Base-by-base conservation (phyloP, 805 yeast genomes). In the Cephaloascus fragrans region DNA sequence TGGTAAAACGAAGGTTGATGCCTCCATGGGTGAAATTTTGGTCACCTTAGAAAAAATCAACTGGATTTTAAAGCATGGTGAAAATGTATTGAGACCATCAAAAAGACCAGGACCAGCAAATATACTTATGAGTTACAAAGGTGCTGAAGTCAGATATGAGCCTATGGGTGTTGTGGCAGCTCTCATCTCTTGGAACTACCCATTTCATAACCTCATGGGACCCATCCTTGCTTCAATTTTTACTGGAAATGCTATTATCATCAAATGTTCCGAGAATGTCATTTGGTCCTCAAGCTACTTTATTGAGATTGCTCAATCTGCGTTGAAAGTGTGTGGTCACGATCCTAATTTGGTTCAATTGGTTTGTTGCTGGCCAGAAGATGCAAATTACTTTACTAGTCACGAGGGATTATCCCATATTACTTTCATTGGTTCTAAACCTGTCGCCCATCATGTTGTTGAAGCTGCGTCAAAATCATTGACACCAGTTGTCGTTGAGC, bases 141-240 rank as follows among this genome's bases (percentile, higher is more conserved):
- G 82, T 40, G 97, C 96, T 3, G 93, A 90, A 59, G 90, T 93
- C 15, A 71, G 94, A 45, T 93, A 93, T 57, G 95, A 89, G 57
- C 97, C 98, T 1, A 60, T 90, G 40, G 93, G 93, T 4, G 83
- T 81, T 10, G 90, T 90, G 19, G 74, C 94, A 5, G 95, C 97
- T 0, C 67, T 93, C 43, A 86, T 93, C 1, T 85, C 96, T 3
- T 93, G 99, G 99, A 93, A 93, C 55, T 93, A 93, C 56, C 98
- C 99, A 0, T 80, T 93, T 59, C 98, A 93, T 57, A 93, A 93
- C 58, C 64, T 89, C 38, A 62, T 93, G 69, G 97, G 97, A 3
- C 98, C 98, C 1, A 69, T 93, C 2, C 78, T 89, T 41, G 94
- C 97, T 2, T 76, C 90, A 2, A 58, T 93, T 19, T 86, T 89